Percentiles rank a stretch among this genome's conserved stretches.
Conservation (phyloP, 345 rosid species). For the Clarkia xantiana region DNA sequence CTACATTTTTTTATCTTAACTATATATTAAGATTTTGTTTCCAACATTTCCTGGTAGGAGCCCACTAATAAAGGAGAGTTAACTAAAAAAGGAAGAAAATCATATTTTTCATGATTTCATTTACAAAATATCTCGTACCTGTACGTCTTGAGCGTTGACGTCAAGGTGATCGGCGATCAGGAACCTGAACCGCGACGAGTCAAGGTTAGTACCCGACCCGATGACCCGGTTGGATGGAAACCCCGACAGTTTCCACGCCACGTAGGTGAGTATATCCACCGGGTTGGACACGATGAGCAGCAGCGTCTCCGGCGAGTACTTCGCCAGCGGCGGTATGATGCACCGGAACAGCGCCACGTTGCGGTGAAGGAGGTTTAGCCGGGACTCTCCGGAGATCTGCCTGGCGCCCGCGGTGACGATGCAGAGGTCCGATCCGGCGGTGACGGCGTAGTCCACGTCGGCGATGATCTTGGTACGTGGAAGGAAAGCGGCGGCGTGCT, state of each 20-base stretch:
- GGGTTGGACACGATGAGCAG: slow-evolving; percentile 89
- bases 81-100: not conserved
- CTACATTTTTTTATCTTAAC: no score
- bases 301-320: slow-evolving; percentile 55
- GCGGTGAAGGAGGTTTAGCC: slow-evolving; percentile 72
- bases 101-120: not conserved
- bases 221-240: slow-evolving; percentile 66
- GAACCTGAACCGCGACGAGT: slow-evolving; percentile 81
- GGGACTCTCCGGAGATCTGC: slow-evolving; percentile 72
- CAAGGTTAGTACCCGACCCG: slow-evolving; percentile 89
- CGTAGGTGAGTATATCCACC: slow-evolving; percentile 68
- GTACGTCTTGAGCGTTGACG: slow-evolving; percentile 93
- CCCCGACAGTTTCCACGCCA: slow-evolving; percentile 83
- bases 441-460: slow-evolving; percentile 50
- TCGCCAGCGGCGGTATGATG: slow-evolving; percentile 70
- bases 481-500: slow-evolving; percentile 95
- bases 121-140: slow-evolving; percentile 28
- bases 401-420: slow-evolving; percentile 90
- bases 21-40: no score
- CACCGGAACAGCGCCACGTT: slow-evolving; percentile 49
- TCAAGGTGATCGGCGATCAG: slow-evolving; percentile 85
- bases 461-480: slow-evolving; percentile 82
- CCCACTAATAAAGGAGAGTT: no score
- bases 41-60: not conserved
- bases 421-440: slow-evolving; percentile 71